Conservation (phyloP, 768 basidiomycete species). For the Xerocomus potaroensis region DNA sequence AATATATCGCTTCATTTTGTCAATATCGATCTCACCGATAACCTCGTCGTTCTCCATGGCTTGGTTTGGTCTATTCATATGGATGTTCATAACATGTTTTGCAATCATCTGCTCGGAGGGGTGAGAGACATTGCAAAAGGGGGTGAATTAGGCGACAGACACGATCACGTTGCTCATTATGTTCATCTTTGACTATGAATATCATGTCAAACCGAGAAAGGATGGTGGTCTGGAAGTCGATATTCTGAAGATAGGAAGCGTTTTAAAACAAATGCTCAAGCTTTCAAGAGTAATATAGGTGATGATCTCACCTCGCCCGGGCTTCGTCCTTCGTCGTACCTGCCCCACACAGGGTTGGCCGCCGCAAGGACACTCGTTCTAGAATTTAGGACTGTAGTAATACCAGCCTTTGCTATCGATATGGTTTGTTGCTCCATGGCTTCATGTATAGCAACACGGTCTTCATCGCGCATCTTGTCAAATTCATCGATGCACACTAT, state of each 20-base stretch:
- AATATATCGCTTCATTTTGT: slow-evolving; percentile 98
- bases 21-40: slow-evolving; percentile 88
- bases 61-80: slow-evolving; percentile 87
- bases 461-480: slow-evolving; percentile 99
- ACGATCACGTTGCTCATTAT: slow-evolving; percentile 89
- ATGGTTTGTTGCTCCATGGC: slow-evolving; percentile 99
- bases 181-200: slow-evolving; percentile 97
- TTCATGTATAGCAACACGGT: slow-evolving; percentile 98
- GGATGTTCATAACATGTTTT: slow-evolving; percentile 96
- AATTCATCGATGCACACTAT: slow-evolving; percentile 99
- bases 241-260: slow-evolving; percentile 51
- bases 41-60: slow-evolving; percentile 56
- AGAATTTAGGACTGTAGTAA: slow-evolving; percentile 95
- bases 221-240: slow-evolving; percentile 97
- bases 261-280: background rate
- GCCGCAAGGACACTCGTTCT: slow-evolving; percentile 94
- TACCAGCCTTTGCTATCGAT: slow-evolving; percentile 98
- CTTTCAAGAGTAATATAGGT: background rate
- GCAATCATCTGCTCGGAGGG: slow-evolving; percentile 72
- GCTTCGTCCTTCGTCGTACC: slow-evolving; percentile 95
- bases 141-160: slow-evolving; percentile 39
- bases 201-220: slow-evolving; percentile 99
- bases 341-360: slow-evolving; percentile 96
- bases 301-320: slow-evolving; percentile 72
- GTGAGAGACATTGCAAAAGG: background rate